These are phyloP conservation scores for Euphorbia lathyris DNA, from an alignment of 345 rosid species.

Conservation along the genomic window DNA sequence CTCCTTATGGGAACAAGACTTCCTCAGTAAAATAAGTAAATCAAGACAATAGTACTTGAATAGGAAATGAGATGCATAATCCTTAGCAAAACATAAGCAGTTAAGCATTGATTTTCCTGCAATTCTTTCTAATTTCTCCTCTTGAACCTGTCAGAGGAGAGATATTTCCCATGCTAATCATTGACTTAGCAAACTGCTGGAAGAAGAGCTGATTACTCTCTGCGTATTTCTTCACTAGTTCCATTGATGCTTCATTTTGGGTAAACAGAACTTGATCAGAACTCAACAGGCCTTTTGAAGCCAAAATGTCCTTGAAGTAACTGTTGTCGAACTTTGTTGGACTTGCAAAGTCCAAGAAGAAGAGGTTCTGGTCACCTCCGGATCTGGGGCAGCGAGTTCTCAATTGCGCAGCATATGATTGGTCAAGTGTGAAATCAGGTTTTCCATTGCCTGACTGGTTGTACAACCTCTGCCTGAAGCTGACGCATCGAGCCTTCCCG, in stretches of 20 bases:
- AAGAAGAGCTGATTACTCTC: conserved; percentile 58
- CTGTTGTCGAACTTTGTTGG: conserved; percentile 67
- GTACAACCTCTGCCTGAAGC: conserved; percentile 92
- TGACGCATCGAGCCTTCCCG: conserved; percentile 77
- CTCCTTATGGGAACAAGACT: neutral
- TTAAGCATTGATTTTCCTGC: conserved; percentile 69
- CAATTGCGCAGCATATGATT: conserved; percentile 24
- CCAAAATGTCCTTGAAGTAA: conserved; percentile 78
- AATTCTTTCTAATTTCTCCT: conserved; percentile 78
- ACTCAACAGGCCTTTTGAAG: conserved; percentile 63
- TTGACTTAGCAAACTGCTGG: conserved; percentile 73
- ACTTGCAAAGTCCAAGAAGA: conserved; percentile 33
- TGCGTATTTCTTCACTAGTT: conserved; percentile 71
- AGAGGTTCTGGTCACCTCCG: conserved; percentile 32
- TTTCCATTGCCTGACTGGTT: conserved; percentile 57
- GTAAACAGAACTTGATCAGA: conserved; percentile 79
- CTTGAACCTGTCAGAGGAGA: conserved; percentile 74
- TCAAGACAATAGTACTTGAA: neutral
- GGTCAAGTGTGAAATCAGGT: conserved; percentile 47
- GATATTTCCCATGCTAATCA: conserved; percentile 86
- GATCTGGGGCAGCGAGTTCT: conserved; percentile 25
- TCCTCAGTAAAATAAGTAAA: neutral
- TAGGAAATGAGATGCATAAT: neutral
- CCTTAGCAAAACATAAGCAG: neutral
- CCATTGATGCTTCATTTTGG: conserved; percentile 49